Base-by-base conservation (phyloP, 2,329 filamentous ascomycete genomes). In the Colletotrichum kahawae region DNA sequence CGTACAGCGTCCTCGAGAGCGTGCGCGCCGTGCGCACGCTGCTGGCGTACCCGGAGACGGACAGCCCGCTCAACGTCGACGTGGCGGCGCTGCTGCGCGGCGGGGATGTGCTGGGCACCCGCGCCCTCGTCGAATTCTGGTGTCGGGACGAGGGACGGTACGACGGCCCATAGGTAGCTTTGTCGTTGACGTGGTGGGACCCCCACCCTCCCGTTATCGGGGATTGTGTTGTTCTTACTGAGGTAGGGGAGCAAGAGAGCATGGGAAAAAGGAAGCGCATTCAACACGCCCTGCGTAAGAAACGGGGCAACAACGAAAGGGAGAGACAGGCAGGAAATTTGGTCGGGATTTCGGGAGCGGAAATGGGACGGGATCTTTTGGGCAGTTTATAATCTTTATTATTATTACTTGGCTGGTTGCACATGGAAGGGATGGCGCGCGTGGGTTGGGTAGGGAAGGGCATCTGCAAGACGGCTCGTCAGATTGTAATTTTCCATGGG, bases 51-150 rank as follows among this genome's bases (percentile, higher is more conserved):
- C 93, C 94, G 2, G 94, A 93, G 82, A 89, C 92, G 62, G 94
- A 96, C 80, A 93, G 90, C 78, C 95, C 95, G 79, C 87, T 97
- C 76, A 96, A 96, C 83, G 90, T 97, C 31, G 95, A 97, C 83
- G 88, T 95, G 36, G 95, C 94, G 70, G 92, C 92, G 78, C 84
- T 97, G 80, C 81, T 95, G 77, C 87, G 93, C 77, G 89, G 87
- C 36, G 94, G 93, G 6, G 95, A 96, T 84, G 83, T 84, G 27
- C 82, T 95, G 16, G 95, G 91, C 0, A 93, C 94, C 18, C 87
- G 93, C 79, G 88, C 89, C 76, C 85, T 97, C 81, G 93, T 96
- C 57, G 90, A 93, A 84, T 93, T 92, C 79, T 96, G 93, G 88
- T 93, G 91, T 43, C 80, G 80, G 21, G 84, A 82, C 48, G 80